A percentile compares a stretch with the other conserved stretches of the same genome.
Evolutionary conservation across 768 basidiomycete genomes (phyloP).

Genomic region (Termitomyces sp.): DNA sequence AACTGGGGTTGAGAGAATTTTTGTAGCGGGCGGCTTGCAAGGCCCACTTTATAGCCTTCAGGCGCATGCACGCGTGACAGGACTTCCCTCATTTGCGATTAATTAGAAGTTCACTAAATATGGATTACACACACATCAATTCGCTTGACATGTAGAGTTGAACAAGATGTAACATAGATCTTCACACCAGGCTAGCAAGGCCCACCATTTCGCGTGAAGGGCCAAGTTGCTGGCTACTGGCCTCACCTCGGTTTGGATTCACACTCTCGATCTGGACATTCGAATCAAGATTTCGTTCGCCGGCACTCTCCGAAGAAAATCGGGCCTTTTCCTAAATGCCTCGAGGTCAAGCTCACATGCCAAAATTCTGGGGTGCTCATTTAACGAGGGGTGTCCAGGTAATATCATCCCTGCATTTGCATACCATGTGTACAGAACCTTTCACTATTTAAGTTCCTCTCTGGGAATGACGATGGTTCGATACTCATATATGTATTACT

Average conservation of each 20-base stretch:
- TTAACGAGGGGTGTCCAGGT: constrained; percentile 13
- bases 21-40: constrained; percentile 17
- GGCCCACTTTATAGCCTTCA: constrained; percentile 25
- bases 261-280: constrained; percentile 18
- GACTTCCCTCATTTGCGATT: constrained; percentile 25
- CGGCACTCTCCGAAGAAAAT: constrained; percentile 28
- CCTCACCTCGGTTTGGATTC: constrained; percentile 10
- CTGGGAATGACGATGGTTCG: background rate
- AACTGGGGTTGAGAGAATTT: constrained; percentile 20
- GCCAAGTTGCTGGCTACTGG: constrained; percentile 6
- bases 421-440: constrained; percentile 10
- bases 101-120: constrained; percentile 17
- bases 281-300: constrained; percentile 23
- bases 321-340: constrained; percentile 17
- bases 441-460: background rate
- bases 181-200: constrained; percentile 12
- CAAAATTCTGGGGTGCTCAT: constrained; percentile 33
- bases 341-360: constrained; percentile 24
- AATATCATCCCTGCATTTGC: constrained; percentile 23
- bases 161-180: constrained; percentile 17
- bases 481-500: background rate
- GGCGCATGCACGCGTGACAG: constrained; percentile 29
- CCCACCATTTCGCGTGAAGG: constrained; percentile 1
- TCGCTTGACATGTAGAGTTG: constrained; percentile 14
- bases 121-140: constrained; percentile 27